Conservation (phyloP, 129 eudicot species). For the Calendula officinalis region DNA sequence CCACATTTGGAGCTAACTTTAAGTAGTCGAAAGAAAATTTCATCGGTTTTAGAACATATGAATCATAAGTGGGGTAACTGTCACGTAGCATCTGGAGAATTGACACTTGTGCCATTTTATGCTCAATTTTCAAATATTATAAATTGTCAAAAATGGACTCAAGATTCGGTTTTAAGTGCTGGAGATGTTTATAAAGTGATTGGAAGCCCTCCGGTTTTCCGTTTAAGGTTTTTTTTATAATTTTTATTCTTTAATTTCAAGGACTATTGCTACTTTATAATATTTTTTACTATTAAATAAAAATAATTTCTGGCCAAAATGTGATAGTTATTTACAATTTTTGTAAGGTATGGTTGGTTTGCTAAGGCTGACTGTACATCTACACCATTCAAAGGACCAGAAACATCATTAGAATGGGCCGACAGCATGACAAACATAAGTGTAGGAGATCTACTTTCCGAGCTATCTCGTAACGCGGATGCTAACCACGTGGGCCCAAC, state of each 20-base stretch:
- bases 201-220: slow-evolving; percentile 69
- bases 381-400: slow-evolving; percentile 20
- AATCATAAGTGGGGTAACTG: slow-evolving; percentile 81
- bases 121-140: slow-evolving; percentile 40
- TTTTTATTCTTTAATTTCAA: slow-evolving; percentile 6
- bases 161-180: slow-evolving; percentile 57
- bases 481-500: slow-evolving; percentile 35
- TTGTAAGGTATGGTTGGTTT: slow-evolving; percentile 73
- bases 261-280: neutral
- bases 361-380: neutral
- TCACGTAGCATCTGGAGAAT: slow-evolving; percentile 53
- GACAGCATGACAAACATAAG: slow-evolving; percentile 78
- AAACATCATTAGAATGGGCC: slow-evolving; percentile 68
- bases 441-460: slow-evolving; percentile 60
- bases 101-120: slow-evolving; percentile 55
- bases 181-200: slow-evolving; percentile 61
- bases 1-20: slow-evolving; percentile 81
- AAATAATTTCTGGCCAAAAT: neutral
- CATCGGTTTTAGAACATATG: slow-evolving; percentile 78
- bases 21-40: slow-evolving; percentile 71
- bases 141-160: slow-evolving; percentile 61
- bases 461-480: slow-evolving; percentile 40
- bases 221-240: slow-evolving; percentile 50
- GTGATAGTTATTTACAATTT: neutral
- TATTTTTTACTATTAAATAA: too few relatives aligned